phyloP scores from a whole-genome alignment of 2,329 filamentous ascomycete genomes.

The Oidium heveae region DNA sequence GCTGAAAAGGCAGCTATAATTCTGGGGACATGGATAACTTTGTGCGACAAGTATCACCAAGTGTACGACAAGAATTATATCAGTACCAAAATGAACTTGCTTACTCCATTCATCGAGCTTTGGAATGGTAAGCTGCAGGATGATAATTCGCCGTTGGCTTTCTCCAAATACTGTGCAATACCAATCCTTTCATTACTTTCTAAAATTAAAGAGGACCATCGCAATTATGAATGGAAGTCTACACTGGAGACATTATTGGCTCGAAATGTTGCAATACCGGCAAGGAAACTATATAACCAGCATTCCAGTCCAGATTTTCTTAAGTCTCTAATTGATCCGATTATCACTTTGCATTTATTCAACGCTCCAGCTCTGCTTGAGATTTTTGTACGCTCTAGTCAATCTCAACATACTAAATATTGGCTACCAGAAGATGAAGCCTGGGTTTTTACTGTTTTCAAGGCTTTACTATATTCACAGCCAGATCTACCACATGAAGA shows the following conservation, averaged over 20 bases:
- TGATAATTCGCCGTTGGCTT: slow-evolving; percentile 3
- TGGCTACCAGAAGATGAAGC: slow-evolving; percentile 20
- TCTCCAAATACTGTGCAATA: slow-evolving; percentile 13
- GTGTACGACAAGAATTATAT: neutral
- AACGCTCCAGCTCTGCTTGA: slow-evolving; percentile 21
- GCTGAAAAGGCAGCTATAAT: slow-evolving; percentile 11
- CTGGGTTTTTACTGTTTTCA: slow-evolving; percentile 24
- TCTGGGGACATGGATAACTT: slow-evolving; percentile 12
- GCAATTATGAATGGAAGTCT: slow-evolving; percentile 4
- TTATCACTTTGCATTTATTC: slow-evolving; percentile 11
- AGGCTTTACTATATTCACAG: slow-evolving; percentile 11
- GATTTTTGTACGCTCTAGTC: slow-evolving; percentile 20
- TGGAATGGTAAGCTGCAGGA: slow-evolving; percentile 9
- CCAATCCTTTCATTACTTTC: slow-evolving; percentile 11
- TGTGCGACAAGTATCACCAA: slow-evolving; percentile 5
- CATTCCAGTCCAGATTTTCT: slow-evolving; percentile 7
- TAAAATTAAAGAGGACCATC: slow-evolving; percentile 1
- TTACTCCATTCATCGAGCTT: slow-evolving; percentile 11
- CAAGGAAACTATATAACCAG: slow-evolving; percentile 6
- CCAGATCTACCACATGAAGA: slow-evolving; percentile 7
- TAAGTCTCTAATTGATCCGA: slow-evolving; percentile 7
- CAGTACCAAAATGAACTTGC: slow-evolving; percentile 3
- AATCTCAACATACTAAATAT: slow-evolving; percentile 18
- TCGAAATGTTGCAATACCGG: slow-evolving; percentile 14
- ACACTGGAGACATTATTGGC: slow-evolving; percentile 14